Evolutionary conservation across 305 asterid species (phyloP).

Genomic region (Fraxinus albicans): DNA sequence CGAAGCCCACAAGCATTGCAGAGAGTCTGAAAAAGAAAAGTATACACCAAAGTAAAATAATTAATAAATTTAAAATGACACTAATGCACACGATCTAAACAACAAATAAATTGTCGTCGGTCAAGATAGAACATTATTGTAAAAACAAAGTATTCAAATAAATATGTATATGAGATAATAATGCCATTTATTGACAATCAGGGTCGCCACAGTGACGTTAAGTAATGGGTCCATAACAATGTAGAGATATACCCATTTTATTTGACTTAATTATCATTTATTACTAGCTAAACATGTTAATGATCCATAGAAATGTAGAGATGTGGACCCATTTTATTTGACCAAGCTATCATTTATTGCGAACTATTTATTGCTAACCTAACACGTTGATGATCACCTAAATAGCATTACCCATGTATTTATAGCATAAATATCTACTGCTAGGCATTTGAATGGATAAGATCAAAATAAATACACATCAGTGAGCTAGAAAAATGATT

Average conservation of each 20-base stretch:
- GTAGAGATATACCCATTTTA: background rate
- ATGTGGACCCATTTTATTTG: background rate
- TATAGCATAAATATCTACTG: background rate
- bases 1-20: conserved; percentile 43
- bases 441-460: background rate
- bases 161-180: too few relatives aligned
- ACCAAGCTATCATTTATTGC: background rate
- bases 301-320: background rate
- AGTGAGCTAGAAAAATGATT: background rate
- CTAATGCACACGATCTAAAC: background rate
- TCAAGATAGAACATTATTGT: background rate
- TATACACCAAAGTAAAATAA: background rate
- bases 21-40: background rate
- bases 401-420: background rate
- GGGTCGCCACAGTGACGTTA: background rate
- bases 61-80: background rate
- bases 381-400: background rate
- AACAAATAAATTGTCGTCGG: background rate
- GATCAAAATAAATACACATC: background rate
- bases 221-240: background rate
- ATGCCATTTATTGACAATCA: background rate
- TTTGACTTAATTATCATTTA: background rate
- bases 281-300: background rate
- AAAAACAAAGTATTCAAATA: too few relatives aligned
- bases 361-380: background rate